Conservation (phyloP, 139 green algal genomes). For the Picochlorum sp. region DNA sequence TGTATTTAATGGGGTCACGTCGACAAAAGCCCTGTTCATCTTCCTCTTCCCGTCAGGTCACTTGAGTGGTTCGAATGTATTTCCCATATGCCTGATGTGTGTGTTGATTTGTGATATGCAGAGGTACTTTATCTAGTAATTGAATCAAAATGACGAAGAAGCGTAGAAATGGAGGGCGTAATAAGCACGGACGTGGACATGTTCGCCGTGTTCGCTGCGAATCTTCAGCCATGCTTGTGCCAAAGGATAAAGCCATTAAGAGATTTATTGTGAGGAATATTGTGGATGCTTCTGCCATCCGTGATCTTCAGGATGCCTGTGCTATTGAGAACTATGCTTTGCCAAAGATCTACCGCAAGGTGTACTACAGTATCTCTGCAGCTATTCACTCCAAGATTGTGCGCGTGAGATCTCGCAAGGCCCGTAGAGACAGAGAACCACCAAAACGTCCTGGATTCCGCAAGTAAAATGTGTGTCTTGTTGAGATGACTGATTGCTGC, state of each 20-base stretch:
- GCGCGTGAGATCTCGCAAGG: slow-evolving; percentile 81
- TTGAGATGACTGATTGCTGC: too few relatives aligned
- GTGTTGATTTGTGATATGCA: neutral
- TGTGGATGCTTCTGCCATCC: slow-evolving; percentile 95
- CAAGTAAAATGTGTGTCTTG: slow-evolving; percentile 8
- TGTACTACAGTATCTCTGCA: slow-evolving; percentile 98
- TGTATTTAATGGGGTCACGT: too few relatives aligned
- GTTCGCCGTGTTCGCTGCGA: slow-evolving; percentile 90
- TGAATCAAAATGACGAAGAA: slow-evolving; percentile 35
- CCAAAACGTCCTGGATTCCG: slow-evolving; percentile 47
- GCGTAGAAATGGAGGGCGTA: slow-evolving; percentile 27
- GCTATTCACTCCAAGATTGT: slow-evolving; percentile 99
- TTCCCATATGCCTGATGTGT: too few relatives aligned
- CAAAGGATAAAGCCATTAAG: slow-evolving; percentile 99
- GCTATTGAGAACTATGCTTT: slow-evolving; percentile 87
- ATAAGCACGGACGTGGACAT: slow-evolving; percentile 86
- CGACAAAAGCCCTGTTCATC: too few relatives aligned
- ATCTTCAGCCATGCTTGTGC: slow-evolving; percentile 85
- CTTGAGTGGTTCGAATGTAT: too few relatives aligned
- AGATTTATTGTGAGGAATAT: slow-evolving; percentile 96
- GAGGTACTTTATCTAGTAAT: neutral
- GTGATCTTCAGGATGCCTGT: slow-evolving; percentile 95
- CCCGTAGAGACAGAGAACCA: slow-evolving; percentile 85
- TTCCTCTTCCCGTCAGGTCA: too few relatives aligned
- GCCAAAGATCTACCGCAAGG: slow-evolving; percentile 98